Base-by-base conservation (phyloP, 208 protist species). In the Acanthamoeba royreba region DNA sequence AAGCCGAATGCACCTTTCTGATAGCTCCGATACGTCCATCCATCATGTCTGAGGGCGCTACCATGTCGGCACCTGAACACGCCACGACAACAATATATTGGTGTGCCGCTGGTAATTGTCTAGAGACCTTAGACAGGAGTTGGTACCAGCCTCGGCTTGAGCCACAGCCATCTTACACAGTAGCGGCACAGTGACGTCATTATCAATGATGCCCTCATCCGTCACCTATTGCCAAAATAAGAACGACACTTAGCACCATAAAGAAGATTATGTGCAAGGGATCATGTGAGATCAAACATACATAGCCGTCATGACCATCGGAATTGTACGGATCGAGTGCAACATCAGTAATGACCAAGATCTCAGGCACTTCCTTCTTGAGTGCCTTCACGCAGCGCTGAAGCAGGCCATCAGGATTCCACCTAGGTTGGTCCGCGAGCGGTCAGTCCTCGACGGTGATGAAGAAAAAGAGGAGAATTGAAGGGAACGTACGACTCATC, bases 41-140 rank as follows among this genome's bases (percentile, higher is more conserved):
- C 97, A 98, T 98, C 98, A 98, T 98, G 96, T 98, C 98, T 19
- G 96, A 98, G 45, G 98, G 98, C 13, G 98, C 98, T 49, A 98
- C 95, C 43, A 98, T 89, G 63, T 98, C 95, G 35, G 87, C 79
- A n/a, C 95, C 96, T 91, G 15, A n/a, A 38, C 49, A n/a, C 72
- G 47, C 45, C 31, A 25, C 25, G 49, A 38, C 46, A 46, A 1
- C 85, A 61, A 22, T 15, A 88, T 8, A 94, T 28, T n/a, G 15
- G 19, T 31, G 35, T 43, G 17, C 35, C 46, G 53, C 38, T 15
- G 28, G 43, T 38, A 53, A 52, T 15, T 94, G 96, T 91, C 31
- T 19, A 0, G 69, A 86, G 22, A 95, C 15, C 35, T 11, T 11
- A 43, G 28, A 79, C 13, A 17, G 49, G 35, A 94, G 15, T 90